A percentile compares a stretch with the other conserved stretches of the same genome.
phyloP scores from a whole-genome alignment of 2,329 filamentous ascomycete genomes.

The Macrophomina pseudophaseolina region DNA sequence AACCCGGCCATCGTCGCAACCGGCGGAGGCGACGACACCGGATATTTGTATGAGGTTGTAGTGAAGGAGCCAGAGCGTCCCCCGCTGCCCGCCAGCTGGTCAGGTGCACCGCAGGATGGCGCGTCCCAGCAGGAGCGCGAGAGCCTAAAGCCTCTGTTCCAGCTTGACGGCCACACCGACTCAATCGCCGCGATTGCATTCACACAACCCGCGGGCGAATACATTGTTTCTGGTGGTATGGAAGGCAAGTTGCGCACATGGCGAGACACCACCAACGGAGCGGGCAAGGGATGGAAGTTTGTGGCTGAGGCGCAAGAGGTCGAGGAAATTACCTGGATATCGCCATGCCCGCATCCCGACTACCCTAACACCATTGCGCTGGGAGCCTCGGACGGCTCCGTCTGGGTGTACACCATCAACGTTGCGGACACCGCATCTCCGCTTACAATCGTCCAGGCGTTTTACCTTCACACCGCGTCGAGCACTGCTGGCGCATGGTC shows the following conservation, averaged over 20 bases:
- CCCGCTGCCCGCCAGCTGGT: constrained; percentile 74
- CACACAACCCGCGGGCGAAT: constrained; percentile 81
- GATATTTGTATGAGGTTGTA: constrained; percentile 82
- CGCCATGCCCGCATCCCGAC: constrained; percentile 71
- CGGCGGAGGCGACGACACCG: constrained; percentile 83
- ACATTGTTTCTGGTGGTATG: constrained; percentile 82
- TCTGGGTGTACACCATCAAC: constrained; percentile 95
- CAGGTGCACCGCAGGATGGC: constrained; percentile 47
- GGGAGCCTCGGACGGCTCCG: constrained; percentile 86
- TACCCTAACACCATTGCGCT: constrained; percentile 84
- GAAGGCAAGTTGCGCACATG: constrained; percentile 82
- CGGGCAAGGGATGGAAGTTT: constrained; percentile 62
- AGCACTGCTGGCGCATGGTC: constrained; percentile 94
- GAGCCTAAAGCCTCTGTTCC: constrained; percentile 69
- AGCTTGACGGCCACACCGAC: constrained; percentile 88
- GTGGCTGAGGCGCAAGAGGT: constrained; percentile 85
- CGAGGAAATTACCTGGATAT: constrained; percentile 92
- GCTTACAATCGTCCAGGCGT: constrained; percentile 84
- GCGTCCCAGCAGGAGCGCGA: constrained; percentile 62
- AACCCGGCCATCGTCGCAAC: constrained; percentile 81
- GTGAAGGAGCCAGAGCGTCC: constrained; percentile 43
- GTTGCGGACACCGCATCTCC: constrained; percentile 63
- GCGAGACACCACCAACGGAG: constrained; percentile 52
- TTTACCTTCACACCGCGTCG: constrained; percentile 84
- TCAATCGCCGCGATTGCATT: constrained; percentile 87